These are phyloP conservation scores for Escovopsis weberi DNA, from an alignment of 2,329 filamentous ascomycete species.

Conservation along the genomic window DNA sequence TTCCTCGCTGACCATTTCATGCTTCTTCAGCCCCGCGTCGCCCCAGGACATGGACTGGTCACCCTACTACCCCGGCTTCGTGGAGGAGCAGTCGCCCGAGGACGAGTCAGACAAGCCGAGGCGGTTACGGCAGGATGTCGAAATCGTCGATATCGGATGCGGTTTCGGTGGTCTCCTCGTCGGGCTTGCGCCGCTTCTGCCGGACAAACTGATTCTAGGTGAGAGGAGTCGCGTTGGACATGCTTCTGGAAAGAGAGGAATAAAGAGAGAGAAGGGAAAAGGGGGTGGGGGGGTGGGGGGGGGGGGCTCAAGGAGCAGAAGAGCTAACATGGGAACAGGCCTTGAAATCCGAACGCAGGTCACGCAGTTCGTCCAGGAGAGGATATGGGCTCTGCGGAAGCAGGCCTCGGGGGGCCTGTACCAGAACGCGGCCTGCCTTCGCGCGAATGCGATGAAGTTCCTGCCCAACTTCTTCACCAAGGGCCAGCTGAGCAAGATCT, in stretches of 20 bases:
- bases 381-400: constrained; percentile 64
- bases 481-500: constrained; percentile 73
- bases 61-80: constrained; percentile 63
- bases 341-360: constrained; percentile 90
- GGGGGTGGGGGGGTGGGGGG: too few species aligned
- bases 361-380: constrained; percentile 77
- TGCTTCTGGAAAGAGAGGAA: neutral
- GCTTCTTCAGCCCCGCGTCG: constrained; percentile 48
- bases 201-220: constrained; percentile 74
- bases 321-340: constrained; percentile 30
- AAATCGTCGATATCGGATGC: constrained; percentile 93
- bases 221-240: constrained; percentile 11
- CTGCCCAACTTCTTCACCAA: constrained; percentile 91
- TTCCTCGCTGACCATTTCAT: constrained; percentile 1
- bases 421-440: constrained; percentile 77
- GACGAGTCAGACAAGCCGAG: constrained; percentile 13
- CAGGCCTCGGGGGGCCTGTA: constrained; percentile 48
- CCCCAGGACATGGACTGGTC: constrained; percentile 90
- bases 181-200: constrained; percentile 67
- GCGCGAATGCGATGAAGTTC: constrained; percentile 98
- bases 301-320: too few species aligned
- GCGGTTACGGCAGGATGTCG: constrained; percentile 48
- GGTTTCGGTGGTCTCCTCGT: constrained; percentile 88
- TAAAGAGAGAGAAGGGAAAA: neutral
- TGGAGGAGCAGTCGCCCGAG: constrained; percentile 22